phyloP scores from a whole-genome alignment of 2,329 filamentous ascomycete genomes.

The Xylaria polymorpha region DNA sequence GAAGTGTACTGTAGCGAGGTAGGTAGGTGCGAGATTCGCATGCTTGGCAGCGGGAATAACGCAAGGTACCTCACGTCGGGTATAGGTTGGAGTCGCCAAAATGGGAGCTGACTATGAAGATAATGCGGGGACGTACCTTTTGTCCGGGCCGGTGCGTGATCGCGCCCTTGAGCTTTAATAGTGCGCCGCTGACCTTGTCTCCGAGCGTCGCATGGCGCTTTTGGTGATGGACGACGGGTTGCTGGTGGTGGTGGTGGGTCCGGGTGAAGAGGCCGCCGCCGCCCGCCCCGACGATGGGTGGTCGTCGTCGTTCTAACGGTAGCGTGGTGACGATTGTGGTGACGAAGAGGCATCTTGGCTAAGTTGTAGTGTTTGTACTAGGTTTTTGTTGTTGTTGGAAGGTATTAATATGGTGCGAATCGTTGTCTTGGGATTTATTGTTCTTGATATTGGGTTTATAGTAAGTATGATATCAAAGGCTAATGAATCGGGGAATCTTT shows the following conservation, averaged over 20 bases:
- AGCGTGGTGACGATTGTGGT: slow-evolving; percentile 41
- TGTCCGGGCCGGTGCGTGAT: slow-evolving; percentile 75
- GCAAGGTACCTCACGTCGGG: neutral
- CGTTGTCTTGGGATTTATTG: neutral
- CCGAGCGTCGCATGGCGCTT: slow-evolving; percentile 75
- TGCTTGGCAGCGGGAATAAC: neutral
- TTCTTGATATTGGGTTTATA: neutral
- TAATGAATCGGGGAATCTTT: neutral
- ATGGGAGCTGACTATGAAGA: neutral
- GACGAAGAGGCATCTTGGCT: slow-evolving; percentile 51
- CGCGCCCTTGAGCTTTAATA: slow-evolving; percentile 78
- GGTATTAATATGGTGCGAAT: slow-evolving; percentile 11
- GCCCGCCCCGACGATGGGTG: slow-evolving; percentile 52
- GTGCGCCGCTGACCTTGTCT: slow-evolving; percentile 81
- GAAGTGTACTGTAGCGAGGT: neutral
- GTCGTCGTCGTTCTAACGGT: slow-evolving; percentile 58
- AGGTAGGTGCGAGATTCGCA: neutral
- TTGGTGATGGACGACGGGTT: slow-evolving; percentile 66
- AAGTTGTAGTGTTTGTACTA: neutral
- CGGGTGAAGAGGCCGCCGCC: neutral
- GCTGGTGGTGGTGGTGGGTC: slow-evolving; percentile 22
- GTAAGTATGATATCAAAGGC: neutral
- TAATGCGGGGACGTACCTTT: slow-evolving; percentile 60
- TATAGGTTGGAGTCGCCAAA: neutral
- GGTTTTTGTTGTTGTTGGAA: slow-evolving; percentile 23